These are phyloP conservation scores for Bryopsis sp. DNA, from an alignment of 139 green algal species.

Conservation along the genomic window DNA sequence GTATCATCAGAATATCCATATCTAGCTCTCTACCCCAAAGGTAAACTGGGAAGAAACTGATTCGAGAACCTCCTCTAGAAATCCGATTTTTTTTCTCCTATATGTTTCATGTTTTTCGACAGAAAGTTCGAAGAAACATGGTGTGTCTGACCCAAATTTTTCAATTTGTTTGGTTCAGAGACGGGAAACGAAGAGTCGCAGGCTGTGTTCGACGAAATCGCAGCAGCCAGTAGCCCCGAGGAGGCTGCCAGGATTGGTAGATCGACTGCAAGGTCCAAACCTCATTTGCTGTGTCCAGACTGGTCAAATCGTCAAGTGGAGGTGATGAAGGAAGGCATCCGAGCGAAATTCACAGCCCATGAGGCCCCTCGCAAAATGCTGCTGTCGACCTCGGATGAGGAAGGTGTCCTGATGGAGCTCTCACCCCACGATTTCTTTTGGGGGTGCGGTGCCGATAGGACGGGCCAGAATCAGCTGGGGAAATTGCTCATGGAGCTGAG, in stretches of 20 bases:
- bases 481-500: conserved; percentile 76
- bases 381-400: conserved; percentile 45
- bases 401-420: conserved; percentile 50
- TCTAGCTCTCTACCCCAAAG: too few relatives aligned
- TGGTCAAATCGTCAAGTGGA: conserved; percentile 68
- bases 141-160: too few relatives aligned
- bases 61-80: too few relatives aligned
- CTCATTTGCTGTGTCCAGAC: conserved; percentile 67
- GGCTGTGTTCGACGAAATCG: conserved; percentile 57
- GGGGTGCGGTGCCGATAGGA: conserved; percentile 73
- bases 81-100: too few relatives aligned
- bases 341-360: conserved; percentile 76
- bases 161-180: background rate
- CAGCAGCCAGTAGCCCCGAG: conserved; percentile 63
- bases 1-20: too few relatives aligned
- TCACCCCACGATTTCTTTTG: conserved; percentile 84
- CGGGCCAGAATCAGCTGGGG: conserved; percentile 79
- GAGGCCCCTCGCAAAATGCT: conserved; percentile 55
- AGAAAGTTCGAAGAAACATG: too few relatives aligned
- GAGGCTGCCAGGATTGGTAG: conserved; percentile 75
- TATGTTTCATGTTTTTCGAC: too few relatives aligned
- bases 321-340: conserved; percentile 76
- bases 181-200: conserved; percentile 20
- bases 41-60: too few relatives aligned
- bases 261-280: conserved; percentile 41